A percentile compares a stretch with the other conserved stretches of the same genome.
Evolutionary conservation across 2,329 filamentous ascomycete genomes (phyloP).

Genomic region (Chaetomiaceae sp.): DNA sequence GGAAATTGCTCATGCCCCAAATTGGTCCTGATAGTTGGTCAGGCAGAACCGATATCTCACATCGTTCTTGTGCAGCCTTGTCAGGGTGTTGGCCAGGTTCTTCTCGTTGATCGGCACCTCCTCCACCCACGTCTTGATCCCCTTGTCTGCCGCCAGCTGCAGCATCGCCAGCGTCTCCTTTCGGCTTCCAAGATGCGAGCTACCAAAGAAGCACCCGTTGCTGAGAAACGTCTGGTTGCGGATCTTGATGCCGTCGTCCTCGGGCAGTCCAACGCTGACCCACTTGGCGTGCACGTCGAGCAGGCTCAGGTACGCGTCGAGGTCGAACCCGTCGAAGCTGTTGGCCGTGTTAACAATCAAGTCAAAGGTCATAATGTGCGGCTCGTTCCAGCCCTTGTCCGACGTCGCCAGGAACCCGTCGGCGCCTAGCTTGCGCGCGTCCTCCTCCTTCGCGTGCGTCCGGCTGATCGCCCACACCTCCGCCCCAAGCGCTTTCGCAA

Average conservation of each 20-base stretch:
- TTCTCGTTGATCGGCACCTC: conserved; percentile 68
- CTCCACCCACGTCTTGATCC: conserved; percentile 66
- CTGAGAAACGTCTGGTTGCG: conserved; percentile 69
- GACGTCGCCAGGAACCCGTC: conserved; percentile 56
- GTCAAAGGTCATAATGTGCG: conserved; percentile 63
- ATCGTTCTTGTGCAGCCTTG: conserved; percentile 64
- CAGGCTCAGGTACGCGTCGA: conserved; percentile 68
- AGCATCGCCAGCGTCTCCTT: conserved; percentile 69
- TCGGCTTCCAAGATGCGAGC: conserved; percentile 66
- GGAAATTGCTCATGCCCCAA: conserved; percentile 54
- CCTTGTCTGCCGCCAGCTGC: conserved; percentile 65
- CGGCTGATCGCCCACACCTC: conserved; percentile 60
- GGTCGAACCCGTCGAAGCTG: conserved; percentile 62
- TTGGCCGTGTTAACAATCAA: conserved; percentile 73
- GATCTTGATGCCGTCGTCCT: conserved; percentile 66
- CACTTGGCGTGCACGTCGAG: conserved; percentile 79
- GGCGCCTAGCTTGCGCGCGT: conserved; percentile 56
- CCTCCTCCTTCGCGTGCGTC: conserved; percentile 55
- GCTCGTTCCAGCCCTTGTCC: conserved; percentile 54
- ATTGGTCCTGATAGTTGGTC: conserved; percentile 64
- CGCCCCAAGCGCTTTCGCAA: conserved; percentile 62
- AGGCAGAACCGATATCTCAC: conserved; percentile 74
- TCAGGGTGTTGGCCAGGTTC: conserved; percentile 65
- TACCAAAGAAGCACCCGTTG: conserved; percentile 71
- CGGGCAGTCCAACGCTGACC: conserved; percentile 75